Conservation (phyloP, 352 stramenopile genomes). For the Blastocystis sp. region DNA sequence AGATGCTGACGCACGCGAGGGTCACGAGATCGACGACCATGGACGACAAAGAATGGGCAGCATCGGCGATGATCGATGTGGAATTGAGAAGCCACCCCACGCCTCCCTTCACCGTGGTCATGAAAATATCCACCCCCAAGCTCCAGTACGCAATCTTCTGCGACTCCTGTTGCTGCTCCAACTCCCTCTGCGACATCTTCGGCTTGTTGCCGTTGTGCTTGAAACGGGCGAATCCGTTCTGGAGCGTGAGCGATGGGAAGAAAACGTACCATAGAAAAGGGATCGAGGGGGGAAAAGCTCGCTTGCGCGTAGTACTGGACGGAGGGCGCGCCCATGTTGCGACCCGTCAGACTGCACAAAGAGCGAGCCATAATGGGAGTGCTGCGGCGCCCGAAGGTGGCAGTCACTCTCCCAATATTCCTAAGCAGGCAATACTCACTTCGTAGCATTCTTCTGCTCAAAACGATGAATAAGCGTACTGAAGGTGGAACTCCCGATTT, state of each 20-base stretch:
- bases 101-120: conserved; percentile 64
- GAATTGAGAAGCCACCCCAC: conserved; percentile 66
- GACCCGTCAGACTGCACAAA: conserved; percentile 28
- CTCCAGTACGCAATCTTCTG: conserved; percentile 67
- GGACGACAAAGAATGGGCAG: conserved; percentile 51
- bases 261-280: conserved; percentile 24
- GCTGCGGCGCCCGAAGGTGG: background rate
- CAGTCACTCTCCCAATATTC: conserved; percentile 15
- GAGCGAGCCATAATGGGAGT: background rate
- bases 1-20: conserved; percentile 43
- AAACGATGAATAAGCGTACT: background rate
- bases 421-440: conserved; percentile 5
- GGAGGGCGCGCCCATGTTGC: background rate
- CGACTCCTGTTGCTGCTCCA: conserved; percentile 55
- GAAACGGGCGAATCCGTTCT: conserved; percentile 39
- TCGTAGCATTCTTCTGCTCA: conserved; percentile 26
- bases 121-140: conserved; percentile 57
- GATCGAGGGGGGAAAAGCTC: background rate
- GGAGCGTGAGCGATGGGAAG: background rate
- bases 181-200: conserved; percentile 6
- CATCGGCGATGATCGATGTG: conserved; percentile 64
- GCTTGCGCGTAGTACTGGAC: background rate
- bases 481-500: conserved; percentile 16
- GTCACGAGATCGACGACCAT: conserved; percentile 55
- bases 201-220: background rate